phyloP scores from a whole-genome alignment of 371 early-diverging fungal genomes.

The Phascolomyces articulosus region DNA sequence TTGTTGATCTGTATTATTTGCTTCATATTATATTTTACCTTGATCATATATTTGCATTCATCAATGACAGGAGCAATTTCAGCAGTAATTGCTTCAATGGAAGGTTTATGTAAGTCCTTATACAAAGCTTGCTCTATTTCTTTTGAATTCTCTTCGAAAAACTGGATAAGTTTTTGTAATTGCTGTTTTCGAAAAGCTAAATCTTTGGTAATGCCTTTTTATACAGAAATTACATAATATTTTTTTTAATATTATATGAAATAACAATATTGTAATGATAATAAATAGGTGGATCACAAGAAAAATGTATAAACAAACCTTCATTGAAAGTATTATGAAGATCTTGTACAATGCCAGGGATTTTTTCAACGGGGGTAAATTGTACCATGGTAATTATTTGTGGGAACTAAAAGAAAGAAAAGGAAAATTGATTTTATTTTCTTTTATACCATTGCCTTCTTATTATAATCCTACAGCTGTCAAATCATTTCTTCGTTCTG shows the following conservation, averaged over 20 bases:
- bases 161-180: slow-evolving; percentile 63
- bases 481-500: too few species aligned
- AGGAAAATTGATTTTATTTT: too few species aligned
- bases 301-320: too few species aligned
- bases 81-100: slow-evolving; percentile 50
- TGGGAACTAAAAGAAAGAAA: background rate
- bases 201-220: slow-evolving; percentile 58
- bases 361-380: slow-evolving; percentile 31
- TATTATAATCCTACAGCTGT: too few species aligned
- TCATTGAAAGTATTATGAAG: slow-evolving; percentile 51
- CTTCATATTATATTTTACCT: slow-evolving; percentile 27
- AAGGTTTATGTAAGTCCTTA: slow-evolving; percentile 69
- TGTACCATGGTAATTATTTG: slow-evolving; percentile 1
- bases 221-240: too few species aligned
- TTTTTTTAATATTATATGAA: too few species aligned
- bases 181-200: slow-evolving; percentile 75
- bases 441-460: too few species aligned
- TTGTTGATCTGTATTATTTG: too few species aligned
- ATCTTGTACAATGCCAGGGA: slow-evolving; percentile 38
- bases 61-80: slow-evolving; percentile 68
- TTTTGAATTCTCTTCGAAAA: slow-evolving; percentile 70
- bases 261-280: too few species aligned
- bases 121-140: slow-evolving; percentile 65
- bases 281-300: too few species aligned
- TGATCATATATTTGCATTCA: slow-evolving; percentile 68